Evolutionary conservation across 2,329 filamentous ascomycete genomes (phyloP).

Genomic region (Fusarium phyllophilum): DNA sequence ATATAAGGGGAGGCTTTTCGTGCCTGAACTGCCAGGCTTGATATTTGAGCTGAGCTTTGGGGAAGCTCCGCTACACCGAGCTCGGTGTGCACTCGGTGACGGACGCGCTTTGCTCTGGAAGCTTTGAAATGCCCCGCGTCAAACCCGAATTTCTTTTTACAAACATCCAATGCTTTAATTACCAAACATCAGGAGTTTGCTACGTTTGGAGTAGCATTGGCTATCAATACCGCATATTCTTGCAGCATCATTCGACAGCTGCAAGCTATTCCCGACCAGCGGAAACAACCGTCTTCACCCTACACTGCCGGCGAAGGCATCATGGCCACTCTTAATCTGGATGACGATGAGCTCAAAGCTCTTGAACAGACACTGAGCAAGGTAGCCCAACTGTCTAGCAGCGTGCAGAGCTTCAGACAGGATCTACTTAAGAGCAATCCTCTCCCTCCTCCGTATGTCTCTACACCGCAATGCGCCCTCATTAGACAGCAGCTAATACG

Average conservation of each 20-base stretch:
- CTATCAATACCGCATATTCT: not conserved
- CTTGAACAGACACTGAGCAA: conserved; percentile 77
- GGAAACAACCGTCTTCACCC: not conserved
- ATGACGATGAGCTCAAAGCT: conserved; percentile 70
- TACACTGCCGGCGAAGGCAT: not conserved
- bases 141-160: not conserved
- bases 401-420: conserved; percentile 70
- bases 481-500: conserved; percentile 11
- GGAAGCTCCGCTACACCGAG: conserved; percentile 1
- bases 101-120: conserved; percentile 25
- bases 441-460: conserved; percentile 70
- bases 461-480: not conserved
- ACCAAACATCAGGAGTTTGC: not conserved
- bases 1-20: conserved; percentile 5
- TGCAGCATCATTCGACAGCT: not conserved
- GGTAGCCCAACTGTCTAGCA: conserved; percentile 74
- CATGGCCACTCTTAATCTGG: conserved; percentile 61
- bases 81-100: conserved; percentile 9
- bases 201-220: not conserved
- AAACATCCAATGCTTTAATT: not conserved
- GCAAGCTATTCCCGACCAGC: not conserved
- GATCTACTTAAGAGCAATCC: conserved; percentile 71
- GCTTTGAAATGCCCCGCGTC: conserved; percentile 27
- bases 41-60: not conserved
- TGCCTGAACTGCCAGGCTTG: conserved; percentile 23